Evolutionary conservation across 2,329 filamentous ascomycete genomes (phyloP).

Genomic region (Botryotinia narcissicola): DNA sequence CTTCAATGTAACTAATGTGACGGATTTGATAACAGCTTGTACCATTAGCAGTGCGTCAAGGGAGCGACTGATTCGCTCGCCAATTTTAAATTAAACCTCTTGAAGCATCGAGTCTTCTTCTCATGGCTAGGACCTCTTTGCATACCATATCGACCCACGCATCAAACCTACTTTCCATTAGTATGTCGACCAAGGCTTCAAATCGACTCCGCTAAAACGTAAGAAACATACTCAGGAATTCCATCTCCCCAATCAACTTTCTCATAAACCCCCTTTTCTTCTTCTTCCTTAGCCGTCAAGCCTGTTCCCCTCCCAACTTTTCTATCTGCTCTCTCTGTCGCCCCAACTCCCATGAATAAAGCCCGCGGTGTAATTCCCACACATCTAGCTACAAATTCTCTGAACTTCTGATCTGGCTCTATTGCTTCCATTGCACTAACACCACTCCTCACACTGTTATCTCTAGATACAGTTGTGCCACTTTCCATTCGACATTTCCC

Average conservation of each 20-base stretch:
- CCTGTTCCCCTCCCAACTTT: conserved; percentile 6
- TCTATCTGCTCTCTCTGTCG: not conserved
- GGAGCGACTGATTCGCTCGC: not conserved
- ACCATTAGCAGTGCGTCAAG: not conserved
- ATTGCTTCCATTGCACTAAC: not conserved
- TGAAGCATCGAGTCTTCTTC: conserved; percentile 1
- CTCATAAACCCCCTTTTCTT: not conserved
- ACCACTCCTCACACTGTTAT: not conserved
- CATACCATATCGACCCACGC: conserved; percentile 17
- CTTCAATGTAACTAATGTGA: not conserved
- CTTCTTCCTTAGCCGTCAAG: not conserved
- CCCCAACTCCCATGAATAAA: conserved; percentile 12
- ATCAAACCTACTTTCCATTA: not conserved
- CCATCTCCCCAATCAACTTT: conserved; percentile 12
- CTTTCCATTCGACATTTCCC: not conserved
- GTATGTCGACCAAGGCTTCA: not conserved
- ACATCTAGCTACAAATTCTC: conserved; percentile 12
- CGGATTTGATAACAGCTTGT: not conserved
- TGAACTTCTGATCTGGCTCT: conserved; percentile 8
- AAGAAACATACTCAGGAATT: not conserved
- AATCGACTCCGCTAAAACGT: not conserved
- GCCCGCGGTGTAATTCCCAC: not conserved
- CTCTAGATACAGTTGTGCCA: not conserved
- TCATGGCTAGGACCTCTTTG: conserved; percentile 13
- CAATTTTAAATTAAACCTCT: not conserved